phyloP scores from a whole-genome alignment of 345 rosid species.

The Gossypium sturtianum region DNA sequence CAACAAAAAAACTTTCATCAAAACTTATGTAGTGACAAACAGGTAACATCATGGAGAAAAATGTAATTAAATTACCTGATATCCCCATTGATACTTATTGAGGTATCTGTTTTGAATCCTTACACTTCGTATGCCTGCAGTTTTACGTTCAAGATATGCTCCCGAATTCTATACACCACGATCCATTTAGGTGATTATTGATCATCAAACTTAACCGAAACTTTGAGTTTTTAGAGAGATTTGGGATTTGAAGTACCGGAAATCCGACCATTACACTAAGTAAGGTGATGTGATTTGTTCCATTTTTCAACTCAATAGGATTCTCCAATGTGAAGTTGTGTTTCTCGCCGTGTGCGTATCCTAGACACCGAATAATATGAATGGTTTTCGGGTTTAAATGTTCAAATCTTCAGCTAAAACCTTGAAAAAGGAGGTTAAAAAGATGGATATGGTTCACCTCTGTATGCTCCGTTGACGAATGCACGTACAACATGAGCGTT shows the following conservation, averaged over 20 bases:
- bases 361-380: conserved; percentile 20
- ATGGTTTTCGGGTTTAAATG: background rate
- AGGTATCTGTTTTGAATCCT: conserved; percentile 24
- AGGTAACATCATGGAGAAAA: background rate
- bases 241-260: conserved; percentile 41
- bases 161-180: conserved; percentile 45
- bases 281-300: conserved; percentile 56
- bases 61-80: conserved; percentile 35
- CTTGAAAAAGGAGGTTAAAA: too few species aligned
- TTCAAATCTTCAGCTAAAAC: background rate
- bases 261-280: conserved; percentile 76
- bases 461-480: conserved; percentile 48
- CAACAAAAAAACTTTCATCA: background rate
- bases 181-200: background rate
- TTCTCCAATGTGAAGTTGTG: conserved; percentile 26
- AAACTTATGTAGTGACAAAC: background rate
- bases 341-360: conserved; percentile 49
- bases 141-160: conserved; percentile 39
- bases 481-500: conserved; percentile 62
- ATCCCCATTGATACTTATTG: conserved; percentile 44
- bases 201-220: background rate
- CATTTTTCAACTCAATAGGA: conserved; percentile 34
- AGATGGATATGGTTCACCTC: conserved; percentile 30
- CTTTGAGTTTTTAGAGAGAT: background rate
- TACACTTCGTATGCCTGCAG: conserved; percentile 32